Evolutionary conservation across 371 early-diverging fungal genomes (phyloP), one percentile per base, ranked within the genome.

Genomic region (Syncephalis plumigaleata): DNA sequence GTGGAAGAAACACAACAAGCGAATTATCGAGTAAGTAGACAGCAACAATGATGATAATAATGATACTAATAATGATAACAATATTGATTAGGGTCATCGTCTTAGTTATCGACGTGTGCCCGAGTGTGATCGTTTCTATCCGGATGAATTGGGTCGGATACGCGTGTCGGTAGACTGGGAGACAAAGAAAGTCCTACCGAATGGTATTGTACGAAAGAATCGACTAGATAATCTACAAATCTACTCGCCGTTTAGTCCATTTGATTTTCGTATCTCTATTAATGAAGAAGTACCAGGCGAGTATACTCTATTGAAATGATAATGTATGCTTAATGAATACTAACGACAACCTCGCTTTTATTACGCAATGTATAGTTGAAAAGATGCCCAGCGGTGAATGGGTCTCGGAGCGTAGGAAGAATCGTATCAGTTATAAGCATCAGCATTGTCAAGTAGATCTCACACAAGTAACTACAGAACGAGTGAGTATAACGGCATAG

Each of bases 201-300:
- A 71, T 44, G 73, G 75, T 16, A 70, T 70, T 26, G 65, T 84
- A 13, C 70, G 71, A 45, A 84, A 84, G 55, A 63, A 57, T 16
- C 61, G 75, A 40, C 47, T 84, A 4, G 77, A 71, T 0, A 70
- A 80, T 51, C 61, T 84, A 5, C 72, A 84, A 48, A 71, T 84
- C 3, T 75, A 67, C 52, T 73, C 79, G 25, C 84, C 84, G 22
- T 58, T 64, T 38, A 71, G 70, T 27, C 64, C 72, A 21, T 63
- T 84, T 26, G 84, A 84, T 50, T 80, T 68, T 49, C 68, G 84
- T 44, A 71, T 84, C 44, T 71, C 81, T 1, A 69, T 81, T 51
- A 84, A 75, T 49, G 49, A 69, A 38, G 84, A 84, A 69, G 52
- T 54, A 0, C 76, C 77, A 47, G 64, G 72, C 60, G 50, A 45